A percentile compares a stretch with the other conserved stretches of the same genome.
Conservation (phyloP, 805 yeast genomes). For the Schizosaccharomyces osmophilus region DNA sequence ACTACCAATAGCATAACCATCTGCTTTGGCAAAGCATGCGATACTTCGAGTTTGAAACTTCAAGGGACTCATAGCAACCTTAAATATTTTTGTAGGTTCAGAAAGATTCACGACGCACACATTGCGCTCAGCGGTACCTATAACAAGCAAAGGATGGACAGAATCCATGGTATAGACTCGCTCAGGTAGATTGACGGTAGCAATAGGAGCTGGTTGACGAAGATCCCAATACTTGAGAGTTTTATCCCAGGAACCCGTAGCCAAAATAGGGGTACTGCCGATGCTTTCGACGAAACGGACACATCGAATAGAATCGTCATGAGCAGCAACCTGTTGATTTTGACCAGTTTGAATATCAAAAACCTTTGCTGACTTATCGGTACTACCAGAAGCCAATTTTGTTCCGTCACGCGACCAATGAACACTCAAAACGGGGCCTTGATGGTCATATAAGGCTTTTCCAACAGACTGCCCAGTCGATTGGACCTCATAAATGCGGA, state of each 20-base stretch:
- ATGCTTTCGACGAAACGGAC: conserved; percentile 67
- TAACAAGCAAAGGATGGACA: conserved; percentile 56
- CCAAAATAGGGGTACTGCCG: conserved; percentile 55
- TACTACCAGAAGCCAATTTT: conserved; percentile 69
- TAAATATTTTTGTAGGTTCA: conserved; percentile 64
- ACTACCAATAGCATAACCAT: conserved; percentile 80
- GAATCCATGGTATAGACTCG: conserved; percentile 77
- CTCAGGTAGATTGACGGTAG: conserved; percentile 67
- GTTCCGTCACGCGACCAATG: conserved; percentile 74
- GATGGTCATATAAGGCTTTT: conserved; percentile 70
- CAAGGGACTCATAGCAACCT: conserved; percentile 47
- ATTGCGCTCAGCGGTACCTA: conserved; percentile 84
- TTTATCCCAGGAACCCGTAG: conserved; percentile 91
- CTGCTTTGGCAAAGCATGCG: conserved; percentile 70
- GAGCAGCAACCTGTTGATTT: conserved; percentile 60
- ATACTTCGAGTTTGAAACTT: conserved; percentile 73
- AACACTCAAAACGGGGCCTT: conserved; percentile 60
- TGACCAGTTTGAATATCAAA: conserved; percentile 70
- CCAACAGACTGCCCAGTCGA: conserved; percentile 61
- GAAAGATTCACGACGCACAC: conserved; percentile 45
- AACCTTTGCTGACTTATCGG: conserved; percentile 65
- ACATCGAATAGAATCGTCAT: conserved; percentile 52
- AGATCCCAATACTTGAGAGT: conserved; percentile 87
- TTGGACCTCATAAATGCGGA: conserved; percentile 69
- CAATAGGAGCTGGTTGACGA: conserved; percentile 53